Conservation (phyloP, 2,329 filamentous ascomycete species). For the Cladorrhinum sp. region DNA sequence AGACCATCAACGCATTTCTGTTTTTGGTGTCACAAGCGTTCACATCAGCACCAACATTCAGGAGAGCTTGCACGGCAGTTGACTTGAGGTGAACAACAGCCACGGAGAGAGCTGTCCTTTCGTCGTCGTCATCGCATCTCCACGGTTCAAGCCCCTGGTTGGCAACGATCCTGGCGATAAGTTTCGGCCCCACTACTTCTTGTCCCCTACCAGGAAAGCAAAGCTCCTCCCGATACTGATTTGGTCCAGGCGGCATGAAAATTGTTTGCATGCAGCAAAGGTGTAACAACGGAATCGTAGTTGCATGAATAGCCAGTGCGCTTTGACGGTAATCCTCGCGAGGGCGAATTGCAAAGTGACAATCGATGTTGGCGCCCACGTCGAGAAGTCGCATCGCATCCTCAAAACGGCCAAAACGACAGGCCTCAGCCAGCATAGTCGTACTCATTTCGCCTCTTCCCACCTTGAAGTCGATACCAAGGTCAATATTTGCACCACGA, state of each 20-base stretch:
- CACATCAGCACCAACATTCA: constrained; percentile 15
- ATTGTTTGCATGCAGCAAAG: constrained; percentile 13
- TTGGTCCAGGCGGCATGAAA: neutral
- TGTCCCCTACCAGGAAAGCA: neutral
- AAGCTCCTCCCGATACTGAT: neutral
- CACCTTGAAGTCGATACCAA: constrained; percentile 12
- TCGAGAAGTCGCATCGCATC: constrained; percentile 17
- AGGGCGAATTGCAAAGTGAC: neutral
- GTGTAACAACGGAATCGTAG: constrained; percentile 8
- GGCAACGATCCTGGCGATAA: neutral
- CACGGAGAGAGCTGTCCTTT: constrained; percentile 8
- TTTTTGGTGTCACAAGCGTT: constrained; percentile 4
- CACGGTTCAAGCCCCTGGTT: neutral
- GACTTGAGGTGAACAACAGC: constrained; percentile 12
- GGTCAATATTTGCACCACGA: constrained; percentile 22
- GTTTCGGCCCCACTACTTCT: neutral
- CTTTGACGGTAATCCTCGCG: neutral
- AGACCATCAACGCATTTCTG: constrained; percentile 6
- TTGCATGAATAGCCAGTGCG: neutral
- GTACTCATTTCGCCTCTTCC: constrained; percentile 8
- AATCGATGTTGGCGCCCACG: constrained; percentile 12
- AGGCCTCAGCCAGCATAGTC: constrained; percentile 17
- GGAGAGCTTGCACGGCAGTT: constrained; percentile 5
- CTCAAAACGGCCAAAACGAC: constrained; percentile 18
- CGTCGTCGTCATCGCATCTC: constrained; percentile 3